A percentile compares a stretch with the other conserved stretches of the same genome.
phyloP scores from a whole-genome alignment of 2,329 filamentous ascomycete genomes.

The Penicillium sp. region DNA sequence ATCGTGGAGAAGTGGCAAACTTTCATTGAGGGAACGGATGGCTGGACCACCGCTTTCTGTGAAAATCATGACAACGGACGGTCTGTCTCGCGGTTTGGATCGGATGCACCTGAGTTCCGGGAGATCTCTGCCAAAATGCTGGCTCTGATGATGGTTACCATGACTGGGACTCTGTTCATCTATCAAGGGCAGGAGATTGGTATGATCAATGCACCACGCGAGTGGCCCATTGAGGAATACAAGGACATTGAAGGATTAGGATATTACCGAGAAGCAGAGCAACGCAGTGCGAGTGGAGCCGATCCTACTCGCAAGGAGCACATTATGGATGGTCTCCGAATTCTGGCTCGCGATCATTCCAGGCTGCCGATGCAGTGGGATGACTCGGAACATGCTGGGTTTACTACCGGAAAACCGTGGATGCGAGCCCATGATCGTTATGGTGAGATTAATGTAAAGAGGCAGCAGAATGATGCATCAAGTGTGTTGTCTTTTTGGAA shows the following conservation, averaged over 20 bases:
- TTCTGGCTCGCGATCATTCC: conserved; percentile 59
- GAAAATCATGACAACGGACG: conserved; percentile 65
- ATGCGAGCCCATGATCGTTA: conserved; percentile 55
- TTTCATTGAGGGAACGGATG: conserved; percentile 48
- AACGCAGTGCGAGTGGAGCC: conserved; percentile 32
- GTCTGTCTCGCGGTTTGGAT: conserved; percentile 54
- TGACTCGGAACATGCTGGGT: conserved; percentile 56
- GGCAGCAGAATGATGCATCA: conserved; percentile 47
- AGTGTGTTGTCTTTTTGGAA: conserved; percentile 61
- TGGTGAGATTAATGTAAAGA: conserved; percentile 47
- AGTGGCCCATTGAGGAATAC: conserved; percentile 50
- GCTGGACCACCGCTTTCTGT: conserved; percentile 60
- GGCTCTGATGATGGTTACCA: conserved; percentile 47
- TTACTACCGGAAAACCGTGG: conserved; percentile 58
- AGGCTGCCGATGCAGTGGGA: conserved; percentile 69
- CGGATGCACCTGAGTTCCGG: conserved; percentile 49
- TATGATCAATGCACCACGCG: conserved; percentile 54
- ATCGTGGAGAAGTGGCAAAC: conserved; percentile 52
- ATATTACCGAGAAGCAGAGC: conserved; percentile 44
- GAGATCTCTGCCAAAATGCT: conserved; percentile 55
- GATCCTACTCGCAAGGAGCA: conserved; percentile 14
- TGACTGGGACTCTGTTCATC: conserved; percentile 56
- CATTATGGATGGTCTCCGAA: conserved; percentile 45
- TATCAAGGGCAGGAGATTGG: conserved; percentile 63
- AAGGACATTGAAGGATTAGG: conserved; percentile 47